phyloP scores from a whole-genome alignment of 2,329 filamentous ascomycete species.

The Hypoxylon sp. region DNA sequence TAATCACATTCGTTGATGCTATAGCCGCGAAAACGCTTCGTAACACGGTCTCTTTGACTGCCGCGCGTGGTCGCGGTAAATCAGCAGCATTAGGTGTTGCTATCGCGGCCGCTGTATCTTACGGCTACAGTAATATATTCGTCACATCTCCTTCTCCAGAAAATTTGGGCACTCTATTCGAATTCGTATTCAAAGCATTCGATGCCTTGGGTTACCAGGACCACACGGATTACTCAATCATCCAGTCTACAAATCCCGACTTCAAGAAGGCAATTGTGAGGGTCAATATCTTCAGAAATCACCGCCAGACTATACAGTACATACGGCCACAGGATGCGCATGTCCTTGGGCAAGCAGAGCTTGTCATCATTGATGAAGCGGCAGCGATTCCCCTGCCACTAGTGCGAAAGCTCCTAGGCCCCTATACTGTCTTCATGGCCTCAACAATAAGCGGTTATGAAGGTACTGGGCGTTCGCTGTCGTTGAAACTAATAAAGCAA shows the following conservation, averaged over 20 bases:
- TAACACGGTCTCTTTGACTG: slow-evolving; percentile 93
- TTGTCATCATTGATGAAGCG: slow-evolving; percentile 97
- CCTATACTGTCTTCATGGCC: slow-evolving; percentile 98
- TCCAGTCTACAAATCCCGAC: slow-evolving; percentile 97
- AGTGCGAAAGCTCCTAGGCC: slow-evolving; percentile 94
- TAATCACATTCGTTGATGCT: slow-evolving; percentile 96
- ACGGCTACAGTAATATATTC: slow-evolving; percentile 99
- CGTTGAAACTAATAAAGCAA: slow-evolving; percentile 96
- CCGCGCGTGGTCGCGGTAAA: slow-evolving; percentile 94
- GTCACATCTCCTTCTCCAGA: slow-evolving; percentile 98
- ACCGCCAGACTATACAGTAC: slow-evolving; percentile 98
- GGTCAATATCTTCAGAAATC: slow-evolving; percentile 94
- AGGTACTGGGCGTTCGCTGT: slow-evolving; percentile 94
- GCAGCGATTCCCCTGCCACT: slow-evolving; percentile 95
- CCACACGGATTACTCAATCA: slow-evolving; percentile 97
- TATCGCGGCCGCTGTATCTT: slow-evolving; percentile 91
- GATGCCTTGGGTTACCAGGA: slow-evolving; percentile 94
- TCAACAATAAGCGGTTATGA: slow-evolving; percentile 99
- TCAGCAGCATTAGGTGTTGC: slow-evolving; percentile 95
- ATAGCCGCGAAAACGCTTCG: slow-evolving; percentile 96
- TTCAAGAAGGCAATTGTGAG: slow-evolving; percentile 99
- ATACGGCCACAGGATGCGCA: slow-evolving; percentile 97
- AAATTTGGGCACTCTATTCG: slow-evolving; percentile 98
- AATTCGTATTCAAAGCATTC: slow-evolving; percentile 98
- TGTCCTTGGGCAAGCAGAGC: slow-evolving; percentile 92